Percentiles rank a stretch among this genome's conserved stretches.
Evolutionary conservation across 768 basidiomycete species (phyloP).

Genomic region (Fomitopsis serialis): DNA sequence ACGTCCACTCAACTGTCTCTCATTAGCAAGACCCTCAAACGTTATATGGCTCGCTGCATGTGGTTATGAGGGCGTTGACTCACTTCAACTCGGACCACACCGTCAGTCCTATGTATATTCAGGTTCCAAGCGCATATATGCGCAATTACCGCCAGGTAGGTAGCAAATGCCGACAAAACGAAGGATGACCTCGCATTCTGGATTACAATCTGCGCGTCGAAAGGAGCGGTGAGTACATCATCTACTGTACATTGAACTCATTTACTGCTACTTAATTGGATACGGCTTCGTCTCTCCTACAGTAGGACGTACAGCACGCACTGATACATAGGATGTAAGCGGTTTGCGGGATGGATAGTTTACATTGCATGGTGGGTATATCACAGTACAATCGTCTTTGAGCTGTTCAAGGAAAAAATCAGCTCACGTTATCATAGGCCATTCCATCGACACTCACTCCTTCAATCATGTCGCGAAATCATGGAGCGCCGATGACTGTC

Average conservation of each 20-base stretch:
- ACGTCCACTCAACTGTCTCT: too few species aligned
- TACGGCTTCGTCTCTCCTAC: not conserved
- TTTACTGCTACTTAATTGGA: not conserved
- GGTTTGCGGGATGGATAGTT: slow-evolving; percentile 10
- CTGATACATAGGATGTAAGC: slow-evolving; percentile 8
- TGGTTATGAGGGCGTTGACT: too few species aligned
- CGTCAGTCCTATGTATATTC: too few species aligned
- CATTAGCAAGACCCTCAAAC: too few species aligned
- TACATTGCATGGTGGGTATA: slow-evolving; percentile 19
- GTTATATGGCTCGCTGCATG: too few species aligned
- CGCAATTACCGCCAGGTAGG: too few species aligned
- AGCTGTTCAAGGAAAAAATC: not conserved
- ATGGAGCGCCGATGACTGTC: slow-evolving; percentile 36
- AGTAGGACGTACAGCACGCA: not conserved
- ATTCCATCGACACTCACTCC: slow-evolving; percentile 6
- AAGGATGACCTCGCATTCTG: too few species aligned
- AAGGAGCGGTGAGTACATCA: not conserved
- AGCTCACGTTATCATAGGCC: not conserved
- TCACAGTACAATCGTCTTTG: slow-evolving; percentile 9
- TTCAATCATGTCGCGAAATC: slow-evolving; percentile 28
- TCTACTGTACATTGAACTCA: not conserved
- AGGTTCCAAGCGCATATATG: too few species aligned
- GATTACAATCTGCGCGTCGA: too few species aligned
- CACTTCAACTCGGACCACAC: too few species aligned
- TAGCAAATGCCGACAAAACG: too few species aligned